These are phyloP conservation scores for Prunus dulcis DNA, from an alignment of 306 rosid species.

Conservation along the genomic window DNA sequence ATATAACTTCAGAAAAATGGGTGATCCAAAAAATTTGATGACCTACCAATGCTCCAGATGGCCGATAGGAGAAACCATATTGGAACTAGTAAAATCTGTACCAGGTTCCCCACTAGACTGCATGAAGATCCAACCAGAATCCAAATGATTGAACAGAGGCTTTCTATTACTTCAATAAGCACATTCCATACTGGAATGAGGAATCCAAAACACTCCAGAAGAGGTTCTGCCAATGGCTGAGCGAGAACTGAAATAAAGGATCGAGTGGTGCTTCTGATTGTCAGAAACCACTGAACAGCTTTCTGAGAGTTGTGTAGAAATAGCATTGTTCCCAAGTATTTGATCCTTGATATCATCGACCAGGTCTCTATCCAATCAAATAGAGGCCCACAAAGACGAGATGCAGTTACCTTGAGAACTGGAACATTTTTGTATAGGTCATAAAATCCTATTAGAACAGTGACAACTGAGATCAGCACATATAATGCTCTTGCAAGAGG, in stretches of 20 bases:
- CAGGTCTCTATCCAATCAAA: constrained; percentile 95
- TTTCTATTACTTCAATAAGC: constrained; percentile 42
- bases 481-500: constrained; percentile 79
- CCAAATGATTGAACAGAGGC: constrained; percentile 57
- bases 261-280: constrained; percentile 45
- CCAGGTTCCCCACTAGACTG: constrained; percentile 44
- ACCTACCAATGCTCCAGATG: constrained; percentile 71
- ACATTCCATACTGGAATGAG: constrained; percentile 62
- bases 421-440: constrained; percentile 97
- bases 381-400: constrained; percentile 88
- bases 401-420: constrained; percentile 83
- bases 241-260: constrained; percentile 66
- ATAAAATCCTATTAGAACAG: constrained; percentile 91
- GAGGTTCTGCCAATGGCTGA: constrained; percentile 61
- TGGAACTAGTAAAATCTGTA: constrained; percentile 62
- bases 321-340: constrained; percentile 93
- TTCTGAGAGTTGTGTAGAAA: constrained; percentile 86
- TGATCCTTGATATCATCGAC: constrained; percentile 95
- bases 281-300: constrained; percentile 76
- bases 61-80: constrained; percentile 54
- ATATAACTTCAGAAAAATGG: neutral
- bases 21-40: constrained; percentile 24
- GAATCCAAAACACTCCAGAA: constrained; percentile 53
- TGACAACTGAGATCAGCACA: constrained; percentile 70
- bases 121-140: constrained; percentile 46